Evolutionary conservation across 192 early-diverging fungal genomes (phyloP).

Genomic region (Backusella mclennaniae): DNA sequence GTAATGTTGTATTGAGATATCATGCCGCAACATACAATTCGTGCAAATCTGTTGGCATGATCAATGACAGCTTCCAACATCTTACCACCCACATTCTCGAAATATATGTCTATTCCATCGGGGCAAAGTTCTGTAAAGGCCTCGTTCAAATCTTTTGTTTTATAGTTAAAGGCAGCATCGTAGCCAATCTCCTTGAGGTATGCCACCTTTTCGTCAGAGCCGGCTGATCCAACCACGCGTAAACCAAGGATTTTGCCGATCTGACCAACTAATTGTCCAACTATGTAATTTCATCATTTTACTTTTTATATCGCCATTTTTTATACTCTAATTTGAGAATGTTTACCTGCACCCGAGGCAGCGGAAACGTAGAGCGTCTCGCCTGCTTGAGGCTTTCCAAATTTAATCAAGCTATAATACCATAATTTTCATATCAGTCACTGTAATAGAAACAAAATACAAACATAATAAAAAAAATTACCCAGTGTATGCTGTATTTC

Average conservation of each 20-base stretch:
- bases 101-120: conserved; percentile 86
- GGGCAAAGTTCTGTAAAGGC: conserved; percentile 65
- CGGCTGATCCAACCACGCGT: conserved; percentile 82
- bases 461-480: neutral
- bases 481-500: conserved; percentile 72
- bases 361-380: conserved; percentile 84
- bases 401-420: conserved; percentile 44
- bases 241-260: conserved; percentile 74
- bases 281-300: conserved; percentile 36
- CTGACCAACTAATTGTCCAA: conserved; percentile 74
- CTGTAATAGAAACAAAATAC: conserved; percentile 1
- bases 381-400: conserved; percentile 73
- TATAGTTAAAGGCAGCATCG: conserved; percentile 94
- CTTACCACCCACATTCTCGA: conserved; percentile 83
- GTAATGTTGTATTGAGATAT: conserved; percentile 68
- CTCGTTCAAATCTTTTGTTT: conserved; percentile 53
- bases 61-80: conserved; percentile 70
- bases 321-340: too few relatives aligned
- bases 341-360: conserved; percentile 56
- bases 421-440: neutral
- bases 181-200: conserved; percentile 67
- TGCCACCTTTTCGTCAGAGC: conserved; percentile 80
- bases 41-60: conserved; percentile 60
- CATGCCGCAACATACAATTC: conserved; percentile 74
- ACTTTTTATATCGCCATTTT: too few relatives aligned